These are phyloP conservation scores for Rhinocladiella similis DNA, from an alignment of 2,329 filamentous ascomycete genomes.

Conservation along the genomic window DNA sequence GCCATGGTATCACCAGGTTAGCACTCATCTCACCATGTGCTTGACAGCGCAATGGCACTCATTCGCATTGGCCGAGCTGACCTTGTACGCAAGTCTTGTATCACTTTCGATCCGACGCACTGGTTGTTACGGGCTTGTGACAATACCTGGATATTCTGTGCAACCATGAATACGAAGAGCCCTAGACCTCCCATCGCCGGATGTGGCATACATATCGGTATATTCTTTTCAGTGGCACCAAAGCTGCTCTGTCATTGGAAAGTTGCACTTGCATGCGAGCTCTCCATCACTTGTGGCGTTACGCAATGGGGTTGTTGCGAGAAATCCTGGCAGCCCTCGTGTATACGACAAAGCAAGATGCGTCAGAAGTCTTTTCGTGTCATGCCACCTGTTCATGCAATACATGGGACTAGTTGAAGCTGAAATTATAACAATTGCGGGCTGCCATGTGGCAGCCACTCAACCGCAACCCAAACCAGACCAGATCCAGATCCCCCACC, in stretches of 20 bases:
- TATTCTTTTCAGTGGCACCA: too few relatives aligned
- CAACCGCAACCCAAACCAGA: slow-evolving; percentile 10
- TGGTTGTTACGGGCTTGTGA: neutral
- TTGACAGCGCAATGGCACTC: too few relatives aligned
- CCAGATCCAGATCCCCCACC: slow-evolving; percentile 10
- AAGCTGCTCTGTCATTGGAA: too few relatives aligned
- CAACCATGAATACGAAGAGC: neutral
- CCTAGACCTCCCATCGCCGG: too few relatives aligned
- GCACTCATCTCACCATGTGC: neutral
- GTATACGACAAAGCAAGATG: neutral
- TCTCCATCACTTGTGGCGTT: neutral
- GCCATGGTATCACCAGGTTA: too few relatives aligned
- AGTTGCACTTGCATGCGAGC: too few relatives aligned
- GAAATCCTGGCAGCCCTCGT: too few relatives aligned
- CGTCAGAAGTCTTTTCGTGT: neutral
- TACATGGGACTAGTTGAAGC: slow-evolving; percentile 13
- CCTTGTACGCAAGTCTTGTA: neutral
- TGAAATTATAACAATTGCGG: slow-evolving; percentile 11
- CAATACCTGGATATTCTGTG: neutral
- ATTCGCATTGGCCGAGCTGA: neutral
- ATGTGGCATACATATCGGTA: too few relatives aligned
- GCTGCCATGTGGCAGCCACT: slow-evolving; percentile 16
- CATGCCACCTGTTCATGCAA: neutral
- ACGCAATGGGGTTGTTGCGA: neutral
- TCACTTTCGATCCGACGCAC: neutral